Percentiles rank a stretch among this genome's conserved stretches.
These are phyloP conservation scores for Apiotrichum brassicae DNA, from an alignment of 1,284 basidiomycete genomes.

Conservation along the genomic window DNA sequence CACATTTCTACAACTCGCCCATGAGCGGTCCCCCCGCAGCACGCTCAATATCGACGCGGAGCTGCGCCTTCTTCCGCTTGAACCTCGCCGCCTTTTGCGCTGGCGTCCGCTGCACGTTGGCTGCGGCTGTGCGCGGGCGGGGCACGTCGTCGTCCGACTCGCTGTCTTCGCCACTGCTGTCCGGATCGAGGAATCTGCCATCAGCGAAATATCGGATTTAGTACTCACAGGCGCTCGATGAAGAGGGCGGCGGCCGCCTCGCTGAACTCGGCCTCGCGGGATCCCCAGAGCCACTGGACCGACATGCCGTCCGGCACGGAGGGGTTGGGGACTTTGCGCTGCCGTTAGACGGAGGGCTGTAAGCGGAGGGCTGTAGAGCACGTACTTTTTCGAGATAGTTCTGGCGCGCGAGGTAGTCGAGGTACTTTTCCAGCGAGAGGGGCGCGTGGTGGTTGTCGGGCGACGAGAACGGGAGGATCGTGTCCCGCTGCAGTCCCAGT, in stretches of 20 bases:
- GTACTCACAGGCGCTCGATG: constrained; percentile 39
- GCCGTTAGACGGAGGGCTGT: too few species aligned
- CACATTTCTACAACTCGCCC: constrained; percentile 14
- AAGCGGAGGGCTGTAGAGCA: too few species aligned
- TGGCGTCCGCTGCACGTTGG: too few species aligned
- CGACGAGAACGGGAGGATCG: constrained; percentile 33
- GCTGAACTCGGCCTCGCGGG: constrained; percentile 42
- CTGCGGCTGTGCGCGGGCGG: constrained; percentile 4
- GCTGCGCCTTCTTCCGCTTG: constrained; percentile 26
- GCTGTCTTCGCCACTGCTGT: constrained; percentile 7
- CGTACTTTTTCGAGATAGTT: constrained; percentile 42
- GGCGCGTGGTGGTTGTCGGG: constrained; percentile 20
- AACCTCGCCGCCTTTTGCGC: constrained; percentile 9
- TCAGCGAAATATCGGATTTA: constrained; percentile 2
- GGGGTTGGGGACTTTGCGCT: constrained; percentile 7
- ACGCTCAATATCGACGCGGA: constrained; percentile 31
- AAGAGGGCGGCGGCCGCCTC: constrained; percentile 39
- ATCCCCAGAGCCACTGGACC: constrained; percentile 43
- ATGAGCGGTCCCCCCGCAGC: constrained; percentile 32
- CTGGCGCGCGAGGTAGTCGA: constrained; percentile 37
- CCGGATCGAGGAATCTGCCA: constrained; percentile 6
- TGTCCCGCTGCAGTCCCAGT: constrained; percentile 35
- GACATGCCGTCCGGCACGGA: constrained; percentile 3
- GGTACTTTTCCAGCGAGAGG: constrained; percentile 39
- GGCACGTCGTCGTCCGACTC: constrained; percentile 21